Percentiles rank a stretch among this genome's conserved stretches.
Conservation (phyloP, 202 grass and related monocot species). For the Musa balbisiana region DNA sequence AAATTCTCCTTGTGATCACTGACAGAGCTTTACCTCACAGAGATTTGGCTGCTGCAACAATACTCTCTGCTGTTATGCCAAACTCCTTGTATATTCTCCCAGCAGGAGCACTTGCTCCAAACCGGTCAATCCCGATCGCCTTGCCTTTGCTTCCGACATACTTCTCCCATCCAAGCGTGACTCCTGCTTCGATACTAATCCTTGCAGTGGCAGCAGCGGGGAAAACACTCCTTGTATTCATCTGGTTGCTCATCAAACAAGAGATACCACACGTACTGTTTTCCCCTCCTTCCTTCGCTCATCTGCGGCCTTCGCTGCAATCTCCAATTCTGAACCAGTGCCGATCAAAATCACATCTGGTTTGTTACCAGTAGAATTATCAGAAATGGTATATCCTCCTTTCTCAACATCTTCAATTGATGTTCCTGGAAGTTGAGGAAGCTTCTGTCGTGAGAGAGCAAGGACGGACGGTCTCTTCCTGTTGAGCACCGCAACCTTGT, state of each 20-base stretch:
- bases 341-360: slow-evolving; percentile 1
- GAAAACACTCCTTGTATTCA: slow-evolving; percentile 19
- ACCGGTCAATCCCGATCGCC: slow-evolving; percentile 13
- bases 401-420: slow-evolving; percentile 10
- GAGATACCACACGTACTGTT: slow-evolving; percentile 11
- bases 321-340: slow-evolving; percentile 12
- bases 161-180: slow-evolving; percentile 8
- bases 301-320: slow-evolving; percentile 8
- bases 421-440: slow-evolving; percentile 7
- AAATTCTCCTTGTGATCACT: not conserved
- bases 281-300: slow-evolving; percentile 19
- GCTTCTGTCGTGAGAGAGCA: slow-evolving; percentile 10
- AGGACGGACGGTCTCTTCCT: slow-evolving; percentile 10
- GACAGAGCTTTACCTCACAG: too few species aligned
- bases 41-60: too few species aligned
- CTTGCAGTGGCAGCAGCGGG: slow-evolving; percentile 3
- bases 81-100: slow-evolving; percentile 13
- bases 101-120: slow-evolving; percentile 17
- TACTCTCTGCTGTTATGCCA: too few species aligned
- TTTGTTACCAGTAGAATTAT: slow-evolving; percentile 12
- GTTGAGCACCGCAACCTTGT: slow-evolving; percentile 7
- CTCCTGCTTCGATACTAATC: slow-evolving; percentile 16
- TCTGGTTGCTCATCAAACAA: slow-evolving; percentile 13
- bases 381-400: slow-evolving; percentile 2
- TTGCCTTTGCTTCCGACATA: slow-evolving; percentile 18